phyloP scores from a whole-genome alignment of 352 stramenopile genomes.

The Phytophthora megakarya region DNA sequence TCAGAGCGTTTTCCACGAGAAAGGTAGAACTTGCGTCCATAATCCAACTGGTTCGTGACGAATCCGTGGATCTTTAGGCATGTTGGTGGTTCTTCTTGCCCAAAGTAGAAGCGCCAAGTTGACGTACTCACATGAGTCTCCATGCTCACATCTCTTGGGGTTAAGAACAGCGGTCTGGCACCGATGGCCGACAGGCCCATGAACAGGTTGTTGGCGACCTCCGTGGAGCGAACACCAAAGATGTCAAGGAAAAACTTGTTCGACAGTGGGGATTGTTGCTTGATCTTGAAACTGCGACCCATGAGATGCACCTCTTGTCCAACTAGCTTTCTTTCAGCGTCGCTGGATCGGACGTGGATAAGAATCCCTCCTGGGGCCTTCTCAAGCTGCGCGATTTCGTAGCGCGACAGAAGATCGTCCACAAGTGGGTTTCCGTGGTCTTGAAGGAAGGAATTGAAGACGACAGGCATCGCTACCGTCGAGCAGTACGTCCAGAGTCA shows the following conservation, averaged over 20 bases:
- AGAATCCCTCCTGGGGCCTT: constrained; percentile 1
- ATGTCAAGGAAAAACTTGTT: constrained; percentile 11
- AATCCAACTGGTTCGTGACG: constrained; percentile 1
- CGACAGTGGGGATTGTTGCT: neutral
- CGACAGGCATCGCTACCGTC: no score
- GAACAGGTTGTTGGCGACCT: neutral
- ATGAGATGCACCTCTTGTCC: constrained; percentile 1
- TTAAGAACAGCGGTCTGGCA: neutral
- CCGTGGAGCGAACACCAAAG: neutral
- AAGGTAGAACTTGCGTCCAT: neutral
- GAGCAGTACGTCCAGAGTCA: no score
- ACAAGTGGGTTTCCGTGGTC: no score
- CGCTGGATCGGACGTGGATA: neutral
- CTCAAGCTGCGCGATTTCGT: no score
- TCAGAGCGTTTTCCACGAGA: neutral
- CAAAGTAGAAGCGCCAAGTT: constrained; percentile 5
- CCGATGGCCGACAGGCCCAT: neutral
- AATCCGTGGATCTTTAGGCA: neutral
- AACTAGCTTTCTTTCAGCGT: neutral
- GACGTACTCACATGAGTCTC: neutral
- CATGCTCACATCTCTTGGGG: constrained; percentile 4
- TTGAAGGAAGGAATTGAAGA: no score
- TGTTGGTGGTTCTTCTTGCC: neutral
- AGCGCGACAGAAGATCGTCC: no score
- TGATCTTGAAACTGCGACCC: neutral